Percentiles rank a stretch among this genome's conserved stretches.
phyloP scores from a whole-genome alignment of 1,139 yeast genomes.

The Candida sp. region DNA sequence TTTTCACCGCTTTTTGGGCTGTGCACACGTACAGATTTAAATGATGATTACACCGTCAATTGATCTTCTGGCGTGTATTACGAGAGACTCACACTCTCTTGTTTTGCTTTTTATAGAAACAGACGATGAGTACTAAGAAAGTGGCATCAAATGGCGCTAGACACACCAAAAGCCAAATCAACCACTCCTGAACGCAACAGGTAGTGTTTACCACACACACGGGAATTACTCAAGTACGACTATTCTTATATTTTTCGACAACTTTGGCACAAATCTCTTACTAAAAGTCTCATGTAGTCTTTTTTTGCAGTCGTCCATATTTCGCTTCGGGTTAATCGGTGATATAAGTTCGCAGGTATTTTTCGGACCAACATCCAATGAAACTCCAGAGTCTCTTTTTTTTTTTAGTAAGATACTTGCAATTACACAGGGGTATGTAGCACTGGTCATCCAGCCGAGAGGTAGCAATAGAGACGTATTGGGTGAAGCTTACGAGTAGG shows the following conservation, averaged over 20 bases:
- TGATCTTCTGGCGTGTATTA: neutral
- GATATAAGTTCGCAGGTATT: neutral
- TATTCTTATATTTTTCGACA: neutral
- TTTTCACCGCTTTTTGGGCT: conserved; percentile 1
- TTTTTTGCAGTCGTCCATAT: conserved; percentile 1
- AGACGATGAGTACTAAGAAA: neutral
- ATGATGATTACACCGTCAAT: conserved; percentile 1
- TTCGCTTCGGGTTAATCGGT: neutral
- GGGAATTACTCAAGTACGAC: too few relatives aligned
- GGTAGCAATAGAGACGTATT: too few relatives aligned
- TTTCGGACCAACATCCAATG: neutral
- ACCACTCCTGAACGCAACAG: too few relatives aligned
- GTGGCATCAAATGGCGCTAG: too few relatives aligned
- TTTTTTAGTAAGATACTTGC: too few relatives aligned
- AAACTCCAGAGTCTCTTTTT: too few relatives aligned
- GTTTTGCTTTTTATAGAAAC: neutral
- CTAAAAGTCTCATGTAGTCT: neutral
- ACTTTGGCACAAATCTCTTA: neutral
- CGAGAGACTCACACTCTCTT: neutral
- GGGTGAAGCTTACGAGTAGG: too few relatives aligned
- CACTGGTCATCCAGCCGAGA: too few relatives aligned
- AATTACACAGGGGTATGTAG: too few relatives aligned
- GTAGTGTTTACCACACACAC: too few relatives aligned
- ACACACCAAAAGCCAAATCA: too few relatives aligned
- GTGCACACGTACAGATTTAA: neutral